Evolutionary conservation across 441 rosid genomes (phyloP).

Genomic region (Croton setiger): DNA sequence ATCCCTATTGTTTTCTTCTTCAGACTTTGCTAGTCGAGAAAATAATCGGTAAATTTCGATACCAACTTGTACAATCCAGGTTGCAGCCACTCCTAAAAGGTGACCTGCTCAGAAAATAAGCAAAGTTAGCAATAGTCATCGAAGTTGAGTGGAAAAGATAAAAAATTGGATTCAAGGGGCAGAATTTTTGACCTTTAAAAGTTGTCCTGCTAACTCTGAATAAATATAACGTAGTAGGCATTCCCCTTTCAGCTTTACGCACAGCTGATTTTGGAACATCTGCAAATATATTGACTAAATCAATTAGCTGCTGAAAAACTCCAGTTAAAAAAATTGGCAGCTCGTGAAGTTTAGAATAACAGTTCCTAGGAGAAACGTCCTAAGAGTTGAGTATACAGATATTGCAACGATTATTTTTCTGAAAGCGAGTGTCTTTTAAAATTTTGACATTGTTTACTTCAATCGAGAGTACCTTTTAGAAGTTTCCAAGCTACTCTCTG

Average conservation of each 20-base stretch:
- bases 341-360: slow-evolving; percentile 1
- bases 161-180: not conserved
- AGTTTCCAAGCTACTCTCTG: slow-evolving; percentile 97
- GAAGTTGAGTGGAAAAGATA: not conserved
- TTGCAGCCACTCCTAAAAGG: slow-evolving; percentile 72
- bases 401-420: not conserved
- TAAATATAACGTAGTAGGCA: slow-evolving; percentile 59
- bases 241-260: slow-evolving; percentile 78
- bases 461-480: slow-evolving; percentile 59
- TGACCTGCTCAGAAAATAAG: slow-evolving; percentile 51
- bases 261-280: slow-evolving; percentile 79
- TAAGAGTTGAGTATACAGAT: not conserved
- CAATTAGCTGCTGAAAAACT: slow-evolving; percentile 12
- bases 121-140: not conserved
- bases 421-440: not conserved
- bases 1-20: slow-evolving; percentile 36
- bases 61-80: slow-evolving; percentile 88
- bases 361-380: not conserved
- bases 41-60: slow-evolving; percentile 63
- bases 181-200: slow-evolving; percentile 57
- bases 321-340: slow-evolving; percentile 2
- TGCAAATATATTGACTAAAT: slow-evolving; percentile 30
- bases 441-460: not conserved
- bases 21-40: slow-evolving; percentile 31
- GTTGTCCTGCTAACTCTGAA: slow-evolving; percentile 76